Evolutionary conservation across 2,329 filamentous ascomycete species (phyloP).

Genomic region (Helicocarpus griseus): DNA sequence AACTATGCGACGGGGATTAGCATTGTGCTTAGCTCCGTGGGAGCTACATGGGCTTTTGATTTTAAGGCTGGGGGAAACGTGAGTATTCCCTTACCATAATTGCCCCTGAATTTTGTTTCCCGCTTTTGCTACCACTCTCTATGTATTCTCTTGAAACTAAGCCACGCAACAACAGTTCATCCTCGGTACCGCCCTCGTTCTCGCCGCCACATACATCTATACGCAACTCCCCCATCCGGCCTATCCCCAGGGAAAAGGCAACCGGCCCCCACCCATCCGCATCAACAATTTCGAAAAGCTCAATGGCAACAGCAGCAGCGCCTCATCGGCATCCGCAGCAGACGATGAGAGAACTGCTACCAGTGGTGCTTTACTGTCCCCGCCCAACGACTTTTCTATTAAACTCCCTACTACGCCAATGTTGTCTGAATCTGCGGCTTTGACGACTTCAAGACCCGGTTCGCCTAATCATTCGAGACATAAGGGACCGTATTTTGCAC

Average conservation of each 20-base stretch:
- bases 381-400: slow-evolving; percentile 38
- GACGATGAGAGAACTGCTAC: slow-evolving; percentile 37
- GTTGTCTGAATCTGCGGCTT: slow-evolving; percentile 34
- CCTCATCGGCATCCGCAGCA: slow-evolving; percentile 32
- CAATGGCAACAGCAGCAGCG: not conserved
- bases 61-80: slow-evolving; percentile 64
- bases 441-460: slow-evolving; percentile 45
- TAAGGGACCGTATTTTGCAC: slow-evolving; percentile 30
- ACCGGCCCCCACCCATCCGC: slow-evolving; percentile 41
- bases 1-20: slow-evolving; percentile 90
- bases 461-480: slow-evolving; percentile 39
- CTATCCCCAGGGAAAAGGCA: slow-evolving; percentile 34
- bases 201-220: slow-evolving; percentile 79
- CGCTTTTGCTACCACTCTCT: not conserved
- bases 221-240: slow-evolving; percentile 31
- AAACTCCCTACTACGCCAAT: slow-evolving; percentile 39
- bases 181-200: slow-evolving; percentile 66
- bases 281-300: slow-evolving; percentile 66
- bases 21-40: slow-evolving; percentile 76
- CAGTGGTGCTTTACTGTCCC: slow-evolving; percentile 18
- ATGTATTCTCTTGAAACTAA: not conserved
- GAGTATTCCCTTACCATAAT: slow-evolving; percentile 31
- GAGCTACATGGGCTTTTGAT: slow-evolving; percentile 77
- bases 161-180: slow-evolving; percentile 53
- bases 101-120: slow-evolving; percentile 6